Evolutionary conservation across 257 asterid genomes (phyloP).

Genomic region (Solanum piurae): DNA sequence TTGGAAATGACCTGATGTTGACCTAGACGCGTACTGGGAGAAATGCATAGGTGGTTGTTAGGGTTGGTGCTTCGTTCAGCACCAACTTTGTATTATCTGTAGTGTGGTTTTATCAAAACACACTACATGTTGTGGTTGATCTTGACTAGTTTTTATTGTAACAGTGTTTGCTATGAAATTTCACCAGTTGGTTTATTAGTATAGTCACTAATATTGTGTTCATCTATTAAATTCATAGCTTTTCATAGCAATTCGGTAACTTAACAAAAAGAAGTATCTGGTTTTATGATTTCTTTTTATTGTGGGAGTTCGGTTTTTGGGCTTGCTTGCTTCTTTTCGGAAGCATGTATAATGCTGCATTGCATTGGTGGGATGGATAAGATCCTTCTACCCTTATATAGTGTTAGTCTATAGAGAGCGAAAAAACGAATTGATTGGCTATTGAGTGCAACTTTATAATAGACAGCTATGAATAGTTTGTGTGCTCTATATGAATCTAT

Average conservation of each 20-base stretch:
- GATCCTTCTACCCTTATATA: neutral
- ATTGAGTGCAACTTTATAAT: neutral
- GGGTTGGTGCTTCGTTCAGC: constrained; percentile 8
- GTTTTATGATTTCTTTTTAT: neutral
- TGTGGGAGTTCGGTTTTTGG: neutral
- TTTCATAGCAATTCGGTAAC: neutral
- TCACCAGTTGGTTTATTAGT: neutral
- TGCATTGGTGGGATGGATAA: neutral
- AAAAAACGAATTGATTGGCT: neutral
- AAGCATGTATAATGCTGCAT: neutral
- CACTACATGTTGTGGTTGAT: neutral
- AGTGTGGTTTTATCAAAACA: neutral
- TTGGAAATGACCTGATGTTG: constrained; percentile 58
- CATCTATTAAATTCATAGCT: neutral
- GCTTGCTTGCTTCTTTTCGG: neutral
- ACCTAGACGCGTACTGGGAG: constrained; percentile 18
- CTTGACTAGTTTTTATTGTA: neutral
- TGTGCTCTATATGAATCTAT: neutral
- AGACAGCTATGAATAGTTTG: neutral
- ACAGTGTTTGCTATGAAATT: neutral
- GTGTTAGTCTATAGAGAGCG: neutral
- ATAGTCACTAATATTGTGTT: neutral
- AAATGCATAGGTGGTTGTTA: constrained; percentile 20
- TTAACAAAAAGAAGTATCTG: neutral
- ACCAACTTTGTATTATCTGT: neutral